Evolutionary conservation across 192 early-diverging fungal species (phyloP), one percentile per base, ranked within the genome.

Genomic region (Gonapodya prolifera): DNA sequence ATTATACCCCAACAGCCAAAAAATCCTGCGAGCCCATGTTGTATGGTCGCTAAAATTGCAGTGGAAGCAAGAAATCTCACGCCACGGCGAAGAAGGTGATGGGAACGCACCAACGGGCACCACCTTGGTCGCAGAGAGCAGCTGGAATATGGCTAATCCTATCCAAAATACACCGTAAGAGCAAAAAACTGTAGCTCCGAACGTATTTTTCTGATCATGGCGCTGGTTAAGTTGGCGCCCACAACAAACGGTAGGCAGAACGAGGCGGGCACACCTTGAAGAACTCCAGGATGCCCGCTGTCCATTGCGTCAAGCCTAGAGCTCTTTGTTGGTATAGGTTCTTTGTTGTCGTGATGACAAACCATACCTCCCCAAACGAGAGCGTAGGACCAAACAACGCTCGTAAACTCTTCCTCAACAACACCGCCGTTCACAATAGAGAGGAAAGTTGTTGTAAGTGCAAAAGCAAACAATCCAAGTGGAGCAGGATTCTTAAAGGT

Each of bases 271-370:
- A 16, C 31, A 18, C 71, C 71, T 73, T 73, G 28, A 73, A 18
- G 29, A 92, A 93, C 85, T 93, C 91, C 92, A 91, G 93, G 91
- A 94, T 92, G 74, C 92, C 93, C 75, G 92, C 92, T 16, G 91
- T 81, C 34, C 93, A 81, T 84, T 94, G 92, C 75, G 85, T 82
- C 31, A 93, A 70, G 1, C 93, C 93, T n/a, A n/a, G n/a, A n/a
- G n/a, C n/a, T n/a, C n/a, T n/a, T n/a, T n/a, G n/a, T n/a, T n/a
- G n/a, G n/a, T n/a, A n/a, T n/a, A n/a, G n/a, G n/a, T n/a, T n/a
- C n/a, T n/a, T n/a, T n/a, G n/a, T n/a, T n/a, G n/a, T n/a, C n/a
- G n/a, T n/a, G n/a, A n/a, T n/a, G n/a, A n/a, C n/a, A n/a, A n/a
- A n/a, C n/a, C n/a, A n/a, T n/a, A n/a, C n/a, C n/a, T n/a, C n/a